Evolutionary conservation across 83 land plant genomes (phyloP), one percentile per base, ranked within the genome.

Genomic region (Larix sibirica): DNA sequence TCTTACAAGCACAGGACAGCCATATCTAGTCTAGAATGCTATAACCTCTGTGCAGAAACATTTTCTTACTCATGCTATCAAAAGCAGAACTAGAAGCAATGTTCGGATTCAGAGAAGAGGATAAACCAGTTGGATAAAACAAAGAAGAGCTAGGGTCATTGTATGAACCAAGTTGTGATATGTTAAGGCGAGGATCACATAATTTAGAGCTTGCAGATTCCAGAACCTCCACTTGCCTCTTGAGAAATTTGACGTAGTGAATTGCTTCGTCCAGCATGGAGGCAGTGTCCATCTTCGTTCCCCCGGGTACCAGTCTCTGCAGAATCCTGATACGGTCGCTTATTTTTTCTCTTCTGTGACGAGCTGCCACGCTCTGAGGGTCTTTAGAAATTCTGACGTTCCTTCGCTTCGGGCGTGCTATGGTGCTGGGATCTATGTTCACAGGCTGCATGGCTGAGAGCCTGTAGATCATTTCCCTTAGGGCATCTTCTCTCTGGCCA

Each of bases 361-460:
- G 68, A 6, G 89, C 89, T 13, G 87, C 89, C 59, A 88, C 84
- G 77, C 87, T 88, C 77, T 88, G 87, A 9, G 89, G 89, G 69
- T 88, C 89, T 16, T 82, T 63, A 28, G 87, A 85, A 71, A 88
- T 85, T 4, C 84, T 44, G 0, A 88, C 84, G 79, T 88, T 88
- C 24, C 87, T 83, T 63, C 89, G 62, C 65, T 82, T 84, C 0
- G 89, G 89, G 62, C 83, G 80, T 24, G 44, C 75, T 38, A 88
- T 74, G 9, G 89, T 82, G 38, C 76, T n/a, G 2, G 89, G 89
- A 47, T 88, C 89, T 36, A 88, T 82, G 84, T 84, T 76, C 80
- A 88, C 87, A 10, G 89, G 89, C 76, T 88, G 89, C 89, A 88
- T 88, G 47, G 84, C 84, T n/a, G 89, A 86, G 6, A 88, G 79